phyloP scores from a whole-genome alignment of 352 stramenopile genomes.

The Globisporangium uncinulatum region DNA sequence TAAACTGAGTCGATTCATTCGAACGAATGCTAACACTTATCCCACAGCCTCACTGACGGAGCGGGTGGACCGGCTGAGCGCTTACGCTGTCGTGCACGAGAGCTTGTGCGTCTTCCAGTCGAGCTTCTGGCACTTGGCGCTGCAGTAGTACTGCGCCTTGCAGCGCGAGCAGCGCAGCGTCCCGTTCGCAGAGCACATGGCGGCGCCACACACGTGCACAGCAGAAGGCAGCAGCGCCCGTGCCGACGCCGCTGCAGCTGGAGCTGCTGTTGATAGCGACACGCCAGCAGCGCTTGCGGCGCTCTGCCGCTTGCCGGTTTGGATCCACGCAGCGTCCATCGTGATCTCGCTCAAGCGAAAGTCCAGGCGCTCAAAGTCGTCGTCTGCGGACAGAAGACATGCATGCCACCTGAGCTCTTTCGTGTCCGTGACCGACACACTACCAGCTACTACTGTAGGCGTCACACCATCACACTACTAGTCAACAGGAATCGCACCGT shows the following conservation, averaged over 20 bases:
- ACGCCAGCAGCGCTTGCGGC: slow-evolving; percentile 19
- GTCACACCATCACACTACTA: neutral
- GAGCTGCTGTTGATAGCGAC: slow-evolving; percentile 19
- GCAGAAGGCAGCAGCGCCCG: slow-evolving; percentile 22
- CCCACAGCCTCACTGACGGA: too few species aligned
- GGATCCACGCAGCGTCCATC: slow-evolving; percentile 62
- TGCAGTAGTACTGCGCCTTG: slow-evolving; percentile 84
- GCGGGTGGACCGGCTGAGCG: neutral
- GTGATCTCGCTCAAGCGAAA: slow-evolving; percentile 68
- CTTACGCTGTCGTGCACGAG: slow-evolving; percentile 31
- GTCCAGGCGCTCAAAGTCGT: slow-evolving; percentile 80
- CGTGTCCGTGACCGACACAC: neutral
- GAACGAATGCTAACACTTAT: too few species aligned
- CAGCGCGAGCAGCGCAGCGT: slow-evolving; percentile 76
- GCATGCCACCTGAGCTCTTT: neutral
- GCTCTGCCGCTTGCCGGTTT: slow-evolving; percentile 50
- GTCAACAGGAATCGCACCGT: slow-evolving; percentile 41
- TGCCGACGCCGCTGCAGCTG: slow-evolving; percentile 20
- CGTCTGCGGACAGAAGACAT: slow-evolving; percentile 27
- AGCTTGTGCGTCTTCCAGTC: slow-evolving; percentile 85
- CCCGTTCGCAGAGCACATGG: slow-evolving; percentile 64
- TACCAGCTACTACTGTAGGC: neutral
- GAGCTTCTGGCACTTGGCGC: slow-evolving; percentile 70
- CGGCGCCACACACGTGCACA: slow-evolving; percentile 56
- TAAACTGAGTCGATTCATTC: too few species aligned